phyloP scores from a whole-genome alignment of 371 early-diverging fungal species.

The Mortierella sp. region DNA sequence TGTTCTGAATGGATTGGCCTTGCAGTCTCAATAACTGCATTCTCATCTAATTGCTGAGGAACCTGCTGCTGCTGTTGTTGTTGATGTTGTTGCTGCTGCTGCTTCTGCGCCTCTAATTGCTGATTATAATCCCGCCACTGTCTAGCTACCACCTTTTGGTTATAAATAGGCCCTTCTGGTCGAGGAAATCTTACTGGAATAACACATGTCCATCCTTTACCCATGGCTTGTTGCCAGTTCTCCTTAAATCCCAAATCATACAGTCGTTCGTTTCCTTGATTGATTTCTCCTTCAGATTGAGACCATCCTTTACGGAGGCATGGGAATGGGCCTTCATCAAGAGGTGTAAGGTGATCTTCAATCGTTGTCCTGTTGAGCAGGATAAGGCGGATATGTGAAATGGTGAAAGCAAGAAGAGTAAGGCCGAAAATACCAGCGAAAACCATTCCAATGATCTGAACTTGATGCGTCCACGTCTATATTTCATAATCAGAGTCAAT shows the following conservation, averaged over 20 bases:
- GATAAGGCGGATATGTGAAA: constrained; percentile 64
- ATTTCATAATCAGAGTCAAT: not conserved
- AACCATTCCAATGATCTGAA: constrained; percentile 56
- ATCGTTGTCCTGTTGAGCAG: constrained; percentile 68
- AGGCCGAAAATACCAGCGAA: constrained; percentile 62
- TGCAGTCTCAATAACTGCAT: not conserved
- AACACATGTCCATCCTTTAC: constrained; percentile 32
- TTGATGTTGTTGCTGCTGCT: constrained; percentile 29
- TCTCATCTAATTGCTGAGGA: not conserved
- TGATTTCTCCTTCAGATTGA: constrained; percentile 62
- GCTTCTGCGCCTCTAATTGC: constrained; percentile 21
- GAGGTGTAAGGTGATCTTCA: constrained; percentile 63
- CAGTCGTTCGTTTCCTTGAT: constrained; percentile 60
- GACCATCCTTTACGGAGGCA: constrained; percentile 62
- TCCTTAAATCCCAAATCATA: constrained; percentile 60
- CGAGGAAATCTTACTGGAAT: constrained; percentile 30
- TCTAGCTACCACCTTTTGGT: constrained; percentile 44
- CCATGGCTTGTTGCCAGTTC: constrained; percentile 49
- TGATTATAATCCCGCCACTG: constrained; percentile 42
- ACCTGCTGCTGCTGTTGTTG: not conserved
- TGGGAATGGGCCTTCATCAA: constrained; percentile 57
- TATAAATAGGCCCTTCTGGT: constrained; percentile 36
- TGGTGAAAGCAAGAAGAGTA: constrained; percentile 39
- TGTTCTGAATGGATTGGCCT: not conserved
- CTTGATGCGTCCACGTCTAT: constrained; percentile 42